Evolutionary conservation across 83 land plant species (phyloP).

Genomic region (Thuja plicata): DNA sequence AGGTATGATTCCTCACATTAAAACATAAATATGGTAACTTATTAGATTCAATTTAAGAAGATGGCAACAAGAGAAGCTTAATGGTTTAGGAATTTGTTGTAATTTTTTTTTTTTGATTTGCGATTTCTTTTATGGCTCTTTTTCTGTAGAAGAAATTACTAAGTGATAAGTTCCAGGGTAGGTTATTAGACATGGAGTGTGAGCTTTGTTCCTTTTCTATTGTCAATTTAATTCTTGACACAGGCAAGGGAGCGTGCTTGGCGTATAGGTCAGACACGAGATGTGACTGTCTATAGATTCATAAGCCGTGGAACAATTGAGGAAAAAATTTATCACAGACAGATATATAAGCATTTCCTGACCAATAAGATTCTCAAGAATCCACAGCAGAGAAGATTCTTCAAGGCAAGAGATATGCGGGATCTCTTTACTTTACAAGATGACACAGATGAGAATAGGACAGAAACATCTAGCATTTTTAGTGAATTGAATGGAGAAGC

Average conservation of each 20-base stretch:
- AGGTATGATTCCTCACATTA: slow-evolving; percentile 50
- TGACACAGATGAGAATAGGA: slow-evolving; percentile 45
- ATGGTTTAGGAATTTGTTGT: neutral
- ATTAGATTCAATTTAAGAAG: neutral
- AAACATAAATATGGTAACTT: neutral
- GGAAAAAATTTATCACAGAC: slow-evolving; percentile 96
- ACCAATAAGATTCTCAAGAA: slow-evolving; percentile 91
- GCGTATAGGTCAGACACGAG: slow-evolving; percentile 93
- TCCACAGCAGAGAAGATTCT: slow-evolving; percentile 88
- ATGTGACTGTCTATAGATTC: slow-evolving; percentile 88
- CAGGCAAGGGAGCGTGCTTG: slow-evolving; percentile 99
- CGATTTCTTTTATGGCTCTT: neutral
- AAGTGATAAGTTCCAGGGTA: neutral
- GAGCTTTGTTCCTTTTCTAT: neutral
- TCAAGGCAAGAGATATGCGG: slow-evolving; percentile 91
- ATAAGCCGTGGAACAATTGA: slow-evolving; percentile 96
- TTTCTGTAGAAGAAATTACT: neutral
- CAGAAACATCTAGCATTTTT: slow-evolving; percentile 88
- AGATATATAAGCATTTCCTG: slow-evolving; percentile 94
- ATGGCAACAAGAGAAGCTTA: neutral
- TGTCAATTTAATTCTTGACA: neutral
- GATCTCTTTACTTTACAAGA: slow-evolving; percentile 93
- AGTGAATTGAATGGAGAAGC: slow-evolving; percentile 65
- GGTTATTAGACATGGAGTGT: neutral
- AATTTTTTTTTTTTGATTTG: neutral